Evolutionary conservation across 306 rosid species (phyloP), one percentile per base, ranked within the genome.

Genomic region (Chamaecrista fasciculata): DNA sequence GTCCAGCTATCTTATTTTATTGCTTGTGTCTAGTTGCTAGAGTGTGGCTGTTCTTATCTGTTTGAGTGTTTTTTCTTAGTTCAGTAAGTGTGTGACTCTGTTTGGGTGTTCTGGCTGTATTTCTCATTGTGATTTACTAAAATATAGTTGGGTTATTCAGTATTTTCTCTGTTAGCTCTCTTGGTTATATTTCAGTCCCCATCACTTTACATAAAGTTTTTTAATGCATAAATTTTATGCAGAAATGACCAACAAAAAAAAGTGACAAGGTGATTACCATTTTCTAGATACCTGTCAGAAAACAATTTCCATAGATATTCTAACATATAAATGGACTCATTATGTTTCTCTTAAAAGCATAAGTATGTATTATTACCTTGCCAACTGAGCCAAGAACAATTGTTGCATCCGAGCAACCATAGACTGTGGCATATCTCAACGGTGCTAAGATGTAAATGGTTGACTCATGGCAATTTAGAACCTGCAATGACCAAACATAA

Each of bases 331-430:
- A 68, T 57, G 23, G 53, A 69, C 37, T 60, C 67, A 55, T 63
- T 33, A 72, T 14, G 58, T 37, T 55, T 51, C 60, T 19, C 71
- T 34, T 16, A 24, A 40, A 76, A 71, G 63, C 72, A 47, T 20
- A 47, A 77, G 36, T 67, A 67, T 20, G 14, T 25, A 46, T 83
- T 16, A 58, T 59, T 85, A 95, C 99, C 97, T 91, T 95, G 76
- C 99, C 99, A 78, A 95, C 97, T 67, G 99, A 96, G 73, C 99
- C 99, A 64, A 95, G 76, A 74, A 95, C 91, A 51, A 95, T 80
- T 34, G 99, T 95, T 51, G 95, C 81, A 87, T 95, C 99, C 36
- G 99, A 95, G 83, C 97, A 89, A 70, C 99, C 99, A 82, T 91
- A 87, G 61, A 95, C 76, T 26, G 96, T 91, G 72, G 93, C 97